Base-by-base conservation (phyloP, 73 alveolate species). In the Paramecium pentaurelia region DNA sequence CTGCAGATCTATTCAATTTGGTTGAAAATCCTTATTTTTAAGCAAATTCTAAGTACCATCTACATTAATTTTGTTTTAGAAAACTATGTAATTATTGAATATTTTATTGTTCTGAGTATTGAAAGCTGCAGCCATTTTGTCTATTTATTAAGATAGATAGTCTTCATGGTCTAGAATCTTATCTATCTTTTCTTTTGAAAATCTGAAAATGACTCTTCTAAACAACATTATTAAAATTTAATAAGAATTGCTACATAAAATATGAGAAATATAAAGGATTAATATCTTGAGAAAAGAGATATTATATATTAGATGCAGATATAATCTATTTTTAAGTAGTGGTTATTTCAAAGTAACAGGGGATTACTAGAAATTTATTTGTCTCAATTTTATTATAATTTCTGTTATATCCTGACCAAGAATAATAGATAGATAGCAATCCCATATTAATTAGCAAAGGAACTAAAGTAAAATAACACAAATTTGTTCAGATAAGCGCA, bases 391-490 rank as follows among this genome's bases (percentile, higher is more conserved):
- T 71, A 51, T 14, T 40, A 22, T n/a, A 18, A 47, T 88, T 71
- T 34, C 92, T 86, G 16, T 45, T 68, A 1, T 38, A 71, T 49
- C 92, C 94, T 8, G 98, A 95, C 71, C 95, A 94, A 32, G 94
- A 94, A 22, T 22, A 22, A 0, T 22, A 22, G 38, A 60, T 95
- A 38, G 98, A 96, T 45, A 96, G 97, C 11, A 95, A 95, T 71
- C 90, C 95, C 0, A 44, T 90, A 14, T 14, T 96, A 3, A 64
- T 93, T 4, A 58, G 89, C 16, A 92, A 77, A 20, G 75, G 92
- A 14, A 83, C 88, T 71, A 25, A 58, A 27, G 85, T 71, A 42
- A 32, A 86, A 16, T 27, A 47, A 20, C 51, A 88, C 16, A 91
- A 70, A 38, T 51, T 25, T 58, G 16, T 92, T 1, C 97, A 91